Conservation (phyloP, 2,329 filamentous ascomycete species). For the Diaporthe helianthi region DNA sequence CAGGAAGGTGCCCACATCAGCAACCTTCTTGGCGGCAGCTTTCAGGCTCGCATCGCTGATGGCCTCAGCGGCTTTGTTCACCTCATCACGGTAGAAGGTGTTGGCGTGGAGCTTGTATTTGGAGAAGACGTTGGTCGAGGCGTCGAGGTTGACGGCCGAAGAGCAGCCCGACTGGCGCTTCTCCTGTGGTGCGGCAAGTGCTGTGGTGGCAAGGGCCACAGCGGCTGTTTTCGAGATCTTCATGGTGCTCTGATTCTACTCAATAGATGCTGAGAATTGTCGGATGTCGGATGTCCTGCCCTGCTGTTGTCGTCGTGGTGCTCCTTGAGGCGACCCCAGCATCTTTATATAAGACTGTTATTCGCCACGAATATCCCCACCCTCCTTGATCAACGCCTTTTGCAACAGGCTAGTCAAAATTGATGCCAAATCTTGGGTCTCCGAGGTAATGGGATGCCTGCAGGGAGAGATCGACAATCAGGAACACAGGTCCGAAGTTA, state of each 20-base stretch:
- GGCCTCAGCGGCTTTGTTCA: slow-evolving; percentile 44
- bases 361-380: not conserved
- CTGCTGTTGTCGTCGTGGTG: not conserved
- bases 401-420: not conserved
- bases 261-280: not conserved
- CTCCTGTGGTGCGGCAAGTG: slow-evolving; percentile 43
- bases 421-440: not conserved
- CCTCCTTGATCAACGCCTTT: not conserved
- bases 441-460: slow-evolving; percentile 28
- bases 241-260: slow-evolving; percentile 40
- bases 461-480: slow-evolving; percentile 41
- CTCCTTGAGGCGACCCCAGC: not conserved
- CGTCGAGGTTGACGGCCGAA: slow-evolving; percentile 47
- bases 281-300: not conserved
- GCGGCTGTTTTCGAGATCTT: slow-evolving; percentile 46
- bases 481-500: slow-evolving; percentile 45
- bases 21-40: slow-evolving; percentile 44
- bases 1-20: slow-evolving; percentile 49
- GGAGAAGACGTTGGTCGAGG: slow-evolving; percentile 47
- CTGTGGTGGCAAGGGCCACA: slow-evolving; percentile 46
- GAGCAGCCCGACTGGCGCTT: slow-evolving; percentile 44
- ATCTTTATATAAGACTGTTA: not conserved
- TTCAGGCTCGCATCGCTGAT: slow-evolving; percentile 43
- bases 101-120: slow-evolving; percentile 51
- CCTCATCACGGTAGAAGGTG: slow-evolving; percentile 47